These are phyloP conservation scores for Vitis riparia DNA, from an alignment of 164 flowering plant species.

Conservation along the genomic window DNA sequence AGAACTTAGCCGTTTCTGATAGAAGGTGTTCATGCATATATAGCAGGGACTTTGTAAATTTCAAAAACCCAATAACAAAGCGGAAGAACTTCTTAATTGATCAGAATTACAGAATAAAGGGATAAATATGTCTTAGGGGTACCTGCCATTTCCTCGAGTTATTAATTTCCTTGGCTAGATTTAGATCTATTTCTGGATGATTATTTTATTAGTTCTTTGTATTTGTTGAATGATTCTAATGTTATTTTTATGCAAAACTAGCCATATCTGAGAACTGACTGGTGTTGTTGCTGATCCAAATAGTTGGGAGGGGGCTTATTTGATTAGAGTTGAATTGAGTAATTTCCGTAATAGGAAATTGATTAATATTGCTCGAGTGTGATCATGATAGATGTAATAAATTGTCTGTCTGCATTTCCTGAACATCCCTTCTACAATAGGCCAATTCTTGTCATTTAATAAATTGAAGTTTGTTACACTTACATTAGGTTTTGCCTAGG, in stretches of 20 bases:
- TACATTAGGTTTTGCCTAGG: too few species aligned
- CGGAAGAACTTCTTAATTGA: background rate
- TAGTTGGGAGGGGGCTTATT: too few species aligned
- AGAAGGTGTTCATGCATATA: background rate
- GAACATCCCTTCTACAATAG: too few species aligned
- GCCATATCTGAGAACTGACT: background rate
- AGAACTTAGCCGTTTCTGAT: background rate
- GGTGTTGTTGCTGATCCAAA: background rate
- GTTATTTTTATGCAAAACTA: background rate
- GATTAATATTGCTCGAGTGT: too few species aligned
- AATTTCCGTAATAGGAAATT: too few species aligned
- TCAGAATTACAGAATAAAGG: background rate
- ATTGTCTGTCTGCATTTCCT: too few species aligned
- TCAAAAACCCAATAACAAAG: background rate
- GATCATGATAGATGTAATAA: too few species aligned
- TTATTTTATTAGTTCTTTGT: background rate
- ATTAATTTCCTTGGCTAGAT: background rate
- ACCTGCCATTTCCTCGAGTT: background rate
- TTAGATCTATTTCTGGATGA: background rate
- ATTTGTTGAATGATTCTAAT: background rate
- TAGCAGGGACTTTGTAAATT: background rate
- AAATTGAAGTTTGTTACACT: too few species aligned
- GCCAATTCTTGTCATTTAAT: too few species aligned
- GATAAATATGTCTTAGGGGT: too few species aligned
- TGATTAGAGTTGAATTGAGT: too few species aligned